A percentile compares a stretch with the other conserved stretches of the same genome.
These are phyloP conservation scores for Chytriomyces confervae DNA, from an alignment of 192 early-diverging fungal species.

Conservation along the genomic window DNA sequence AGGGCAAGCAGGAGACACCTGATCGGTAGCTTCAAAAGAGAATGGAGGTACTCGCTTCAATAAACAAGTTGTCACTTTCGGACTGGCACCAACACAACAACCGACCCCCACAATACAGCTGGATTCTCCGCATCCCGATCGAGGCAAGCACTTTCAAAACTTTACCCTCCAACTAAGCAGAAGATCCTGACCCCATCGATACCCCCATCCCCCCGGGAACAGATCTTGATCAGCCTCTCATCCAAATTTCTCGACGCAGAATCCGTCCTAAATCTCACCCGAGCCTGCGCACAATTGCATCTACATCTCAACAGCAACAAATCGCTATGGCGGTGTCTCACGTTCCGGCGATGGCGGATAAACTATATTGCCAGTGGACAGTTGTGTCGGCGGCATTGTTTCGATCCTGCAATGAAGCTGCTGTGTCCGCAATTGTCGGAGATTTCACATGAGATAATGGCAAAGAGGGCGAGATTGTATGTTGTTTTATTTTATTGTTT, in stretches of 20 bases:
- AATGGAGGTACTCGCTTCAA: no score
- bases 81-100: no score
- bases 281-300: not conserved
- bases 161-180: no score
- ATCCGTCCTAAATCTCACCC: not conserved
- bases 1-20: no score
- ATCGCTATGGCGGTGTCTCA: not conserved
- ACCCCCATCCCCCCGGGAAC: no score
- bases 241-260: not conserved
- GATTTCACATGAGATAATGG: not conserved
- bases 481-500: not conserved
- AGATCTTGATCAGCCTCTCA: slow-evolving; percentile 16
- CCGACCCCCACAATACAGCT: no score
- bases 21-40: no score
- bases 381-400: not conserved
- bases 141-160: no score
- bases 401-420: not conserved
- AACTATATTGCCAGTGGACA: slow-evolving; percentile 5
- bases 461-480: slow-evolving; percentile 1
- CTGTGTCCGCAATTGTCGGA: slow-evolving; percentile 21
- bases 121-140: no score
- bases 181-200: no score
- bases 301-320: not conserved
- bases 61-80: no score
- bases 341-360: not conserved